phyloP scores from a whole-genome alignment of 2,329 filamentous ascomycete species.

The Phyllosticta citribraziliensis region DNA sequence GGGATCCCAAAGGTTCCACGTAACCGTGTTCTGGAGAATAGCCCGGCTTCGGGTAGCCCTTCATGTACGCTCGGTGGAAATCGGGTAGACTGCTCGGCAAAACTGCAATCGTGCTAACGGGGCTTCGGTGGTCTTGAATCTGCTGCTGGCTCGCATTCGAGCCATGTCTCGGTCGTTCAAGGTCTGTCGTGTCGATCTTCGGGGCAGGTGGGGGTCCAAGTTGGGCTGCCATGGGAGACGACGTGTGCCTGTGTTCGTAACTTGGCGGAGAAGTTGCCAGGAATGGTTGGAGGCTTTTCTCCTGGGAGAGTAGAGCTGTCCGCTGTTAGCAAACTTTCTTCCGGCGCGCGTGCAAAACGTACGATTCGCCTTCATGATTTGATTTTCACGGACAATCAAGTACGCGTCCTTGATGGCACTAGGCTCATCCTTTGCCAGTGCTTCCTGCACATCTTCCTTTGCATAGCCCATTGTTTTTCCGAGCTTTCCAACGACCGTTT shows the following conservation, averaged over 20 bases:
- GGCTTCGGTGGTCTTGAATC: conserved; percentile 30
- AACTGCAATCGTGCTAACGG: conserved; percentile 74
- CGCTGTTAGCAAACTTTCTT: conserved; percentile 1
- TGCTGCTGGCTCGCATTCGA: conserved; percentile 31
- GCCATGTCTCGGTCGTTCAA: conserved; percentile 33
- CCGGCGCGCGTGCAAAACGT: conserved; percentile 35
- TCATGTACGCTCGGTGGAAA: conserved; percentile 86
- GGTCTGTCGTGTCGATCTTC: conserved; percentile 15
- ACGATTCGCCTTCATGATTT: conserved; percentile 93
- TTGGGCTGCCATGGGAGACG: conserved; percentile 23
- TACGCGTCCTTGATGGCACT: conserved; percentile 99
- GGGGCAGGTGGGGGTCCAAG: conserved; percentile 23
- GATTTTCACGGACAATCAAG: conserved; percentile 94
- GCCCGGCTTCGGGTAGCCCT: conserved; percentile 42
- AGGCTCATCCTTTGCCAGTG: conserved; percentile 80
- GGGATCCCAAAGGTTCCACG: conserved; percentile 39
- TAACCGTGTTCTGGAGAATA: conserved; percentile 15
- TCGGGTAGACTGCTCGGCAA: conserved; percentile 83
- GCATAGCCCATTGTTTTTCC: conserved; percentile 98
- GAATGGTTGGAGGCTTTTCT: conserved; percentile 43
- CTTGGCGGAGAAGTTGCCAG: conserved; percentile 47
- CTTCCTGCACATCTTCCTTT: conserved; percentile 89
- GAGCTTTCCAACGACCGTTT: conserved; percentile 88
- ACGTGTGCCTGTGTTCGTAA: conserved; percentile 31
- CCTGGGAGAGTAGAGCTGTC: conserved; percentile 45